Base-by-base conservation (phyloP, 345 rosid species). In the Hibiscus mutabilis region DNA sequence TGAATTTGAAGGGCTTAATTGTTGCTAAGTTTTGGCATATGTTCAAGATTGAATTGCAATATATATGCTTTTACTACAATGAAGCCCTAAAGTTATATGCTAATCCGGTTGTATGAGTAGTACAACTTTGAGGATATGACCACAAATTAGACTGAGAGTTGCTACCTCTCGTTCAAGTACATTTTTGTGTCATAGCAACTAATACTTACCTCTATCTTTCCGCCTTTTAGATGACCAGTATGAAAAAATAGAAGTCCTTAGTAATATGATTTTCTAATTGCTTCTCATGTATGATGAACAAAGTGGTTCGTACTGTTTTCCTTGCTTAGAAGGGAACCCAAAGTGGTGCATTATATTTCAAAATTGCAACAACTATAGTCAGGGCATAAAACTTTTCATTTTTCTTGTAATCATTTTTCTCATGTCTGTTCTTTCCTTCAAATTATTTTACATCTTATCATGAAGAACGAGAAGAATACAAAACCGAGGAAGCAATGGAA, bases 401-500 rank as follows among this genome's bases (percentile, higher is more conserved):
- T 8, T 55, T 21, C 14, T 70, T 19, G 6, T 2, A 57, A 9
- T 56, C 13, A 9, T 33, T 8, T 22, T 24, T 68, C 27, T 66
- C 5, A 22, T 53, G 16, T 33, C 4, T 16, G 33, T 33, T 69
- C 21, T 37, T 37, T 37, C 42, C 10, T 8, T 37, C 42, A 37
- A 37, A 7, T 8, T 37, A 37, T 37, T 37, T 37, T 37, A 1
- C 42, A 21, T 58, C 15, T 13, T 51, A 33, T 52, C 63, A 24
- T 10, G 59, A 24, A 27, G 68, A 51, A 33, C 6, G 68, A 33
- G 57, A 73, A 27, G 24, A 33, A 31, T 27, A 29, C 15, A 68
- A 15, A 61, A 33, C 66, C 4, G 27, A 65, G 68, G 59, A 5
- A 67, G 61, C 31, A 51, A 61, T 46, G 13, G 35, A 73, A 69